Evolutionary conservation across 257 asterid genomes (phyloP).

Genomic region (Solanum phureja): DNA sequence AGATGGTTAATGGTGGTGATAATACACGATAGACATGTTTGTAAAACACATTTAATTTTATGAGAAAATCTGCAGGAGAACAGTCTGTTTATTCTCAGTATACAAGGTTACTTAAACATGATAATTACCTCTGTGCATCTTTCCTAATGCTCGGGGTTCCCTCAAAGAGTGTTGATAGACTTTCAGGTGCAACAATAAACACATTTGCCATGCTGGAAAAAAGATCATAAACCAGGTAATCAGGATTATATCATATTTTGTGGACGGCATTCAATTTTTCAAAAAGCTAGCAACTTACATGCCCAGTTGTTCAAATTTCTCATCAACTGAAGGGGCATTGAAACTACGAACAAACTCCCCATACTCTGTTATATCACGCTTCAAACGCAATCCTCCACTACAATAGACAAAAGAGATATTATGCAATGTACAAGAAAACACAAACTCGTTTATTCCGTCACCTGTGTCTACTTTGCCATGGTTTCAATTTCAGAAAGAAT

Average conservation of each 20-base stretch:
- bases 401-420: conserved; percentile 4
- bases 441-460: not conserved
- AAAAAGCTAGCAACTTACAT: conserved; percentile 49
- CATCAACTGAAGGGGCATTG: conserved; percentile 96
- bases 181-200: conserved; percentile 88
- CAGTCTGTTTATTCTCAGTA: not conserved
- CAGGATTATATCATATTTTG: not conserved
- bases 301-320: conserved; percentile 89
- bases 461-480: not conserved
- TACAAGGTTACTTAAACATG: not conserved
- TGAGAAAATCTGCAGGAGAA: not conserved
- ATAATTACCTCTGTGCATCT: conserved; percentile 84
- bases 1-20: not conserved
- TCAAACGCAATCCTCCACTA: conserved; percentile 96
- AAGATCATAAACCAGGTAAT: conserved; percentile 4
- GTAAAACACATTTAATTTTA: not conserved
- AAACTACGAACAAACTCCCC: conserved; percentile 96
- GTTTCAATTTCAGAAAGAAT: not conserved
- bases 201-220: conserved; percentile 45
- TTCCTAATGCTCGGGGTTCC: conserved; percentile 98
- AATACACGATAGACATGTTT: not conserved
- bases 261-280: not conserved
- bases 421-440: not conserved
- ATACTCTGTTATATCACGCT: conserved; percentile 98
- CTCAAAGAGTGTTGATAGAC: conserved; percentile 81